phyloP scores from a whole-genome alignment of 179 eudicot species.

The Beta macrorhiza region DNA sequence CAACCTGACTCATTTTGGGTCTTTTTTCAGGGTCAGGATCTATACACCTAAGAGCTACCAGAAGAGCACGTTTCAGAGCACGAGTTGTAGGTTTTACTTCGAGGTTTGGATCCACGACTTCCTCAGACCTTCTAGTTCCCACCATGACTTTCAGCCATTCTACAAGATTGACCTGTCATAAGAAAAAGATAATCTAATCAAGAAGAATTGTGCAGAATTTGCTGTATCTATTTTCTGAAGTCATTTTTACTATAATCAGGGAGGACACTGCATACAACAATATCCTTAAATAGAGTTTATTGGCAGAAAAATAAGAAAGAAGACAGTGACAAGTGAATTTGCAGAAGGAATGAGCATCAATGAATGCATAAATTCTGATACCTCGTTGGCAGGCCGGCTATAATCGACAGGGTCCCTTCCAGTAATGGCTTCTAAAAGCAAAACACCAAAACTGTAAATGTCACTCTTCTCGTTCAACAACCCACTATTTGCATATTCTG shows the following conservation, averaged over 20 bases:
- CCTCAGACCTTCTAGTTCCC: slow-evolving; percentile 84
- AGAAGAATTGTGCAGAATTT: background rate
- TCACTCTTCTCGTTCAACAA: slow-evolving; percentile 90
- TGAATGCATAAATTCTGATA: slow-evolving; percentile 17
- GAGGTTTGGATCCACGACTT: slow-evolving; percentile 68
- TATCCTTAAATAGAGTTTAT: background rate
- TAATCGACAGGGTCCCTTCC: slow-evolving; percentile 97
- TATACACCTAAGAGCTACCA: slow-evolving; percentile 77
- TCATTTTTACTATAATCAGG: background rate
- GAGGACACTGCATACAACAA: background rate
- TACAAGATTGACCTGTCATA: slow-evolving; percentile 73
- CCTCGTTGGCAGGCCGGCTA: slow-evolving; percentile 84
- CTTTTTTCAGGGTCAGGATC: slow-evolving; percentile 87
- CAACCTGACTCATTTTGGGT: slow-evolving; percentile 93
- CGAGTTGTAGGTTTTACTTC: slow-evolving; percentile 70
- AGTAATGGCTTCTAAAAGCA: slow-evolving; percentile 76
- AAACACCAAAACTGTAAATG: slow-evolving; percentile 85
- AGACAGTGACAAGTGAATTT: background rate
- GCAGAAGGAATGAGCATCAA: background rate
- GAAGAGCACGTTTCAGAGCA: slow-evolving; percentile 73
- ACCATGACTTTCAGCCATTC: slow-evolving; percentile 97
- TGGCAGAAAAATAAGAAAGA: background rate
- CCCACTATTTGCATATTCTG: slow-evolving; percentile 92
- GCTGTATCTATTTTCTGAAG: background rate
- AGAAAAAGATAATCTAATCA: slow-evolving; percentile 2